phyloP scores from a whole-genome alignment of 1,139 yeast genomes.

The Kodamaea plutei region DNA sequence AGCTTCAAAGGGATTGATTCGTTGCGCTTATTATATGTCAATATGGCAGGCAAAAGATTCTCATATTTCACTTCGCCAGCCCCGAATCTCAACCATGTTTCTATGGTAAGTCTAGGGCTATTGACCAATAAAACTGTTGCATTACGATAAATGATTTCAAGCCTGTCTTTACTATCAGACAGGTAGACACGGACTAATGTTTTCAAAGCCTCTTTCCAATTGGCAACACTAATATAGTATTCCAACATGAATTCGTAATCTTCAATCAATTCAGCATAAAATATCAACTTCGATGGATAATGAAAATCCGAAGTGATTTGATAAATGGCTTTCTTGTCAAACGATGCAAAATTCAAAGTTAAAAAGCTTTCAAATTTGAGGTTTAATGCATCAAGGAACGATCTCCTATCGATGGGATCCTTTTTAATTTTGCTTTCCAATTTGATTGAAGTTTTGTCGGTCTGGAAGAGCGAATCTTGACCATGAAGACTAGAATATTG shows the following conservation, averaged over 20 bases:
- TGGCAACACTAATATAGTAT: conserved; percentile 62
- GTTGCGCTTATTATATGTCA: conserved; percentile 57
- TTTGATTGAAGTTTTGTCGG: not conserved
- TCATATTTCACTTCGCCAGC: conserved; percentile 45
- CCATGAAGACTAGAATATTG: too few relatives aligned
- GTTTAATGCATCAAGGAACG: conserved; percentile 16
- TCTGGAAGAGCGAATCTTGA: not conserved
- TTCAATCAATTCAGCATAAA: conserved; percentile 62
- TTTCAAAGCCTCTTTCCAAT: conserved; percentile 72
- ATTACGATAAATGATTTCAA: conserved; percentile 54
- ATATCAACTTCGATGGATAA: conserved; percentile 57
- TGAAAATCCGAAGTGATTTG: conserved; percentile 69
- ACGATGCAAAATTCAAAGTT: conserved; percentile 36
- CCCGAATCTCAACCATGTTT: conserved; percentile 67
- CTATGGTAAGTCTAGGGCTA: conserved; percentile 65
- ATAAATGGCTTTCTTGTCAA: conserved; percentile 67
- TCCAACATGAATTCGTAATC: conserved; percentile 69
- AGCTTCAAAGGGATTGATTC: conserved; percentile 24
- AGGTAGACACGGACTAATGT: conserved; percentile 48
- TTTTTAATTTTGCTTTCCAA: too few relatives aligned
- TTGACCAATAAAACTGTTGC: conserved; percentile 67
- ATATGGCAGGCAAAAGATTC: conserved; percentile 68
- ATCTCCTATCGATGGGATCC: conserved; percentile 3
- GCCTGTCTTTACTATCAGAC: conserved; percentile 25
- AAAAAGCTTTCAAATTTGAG: conserved; percentile 51